Base-by-base conservation (phyloP, 208 protist genomes). In the Trypanosoma mega region DNA sequence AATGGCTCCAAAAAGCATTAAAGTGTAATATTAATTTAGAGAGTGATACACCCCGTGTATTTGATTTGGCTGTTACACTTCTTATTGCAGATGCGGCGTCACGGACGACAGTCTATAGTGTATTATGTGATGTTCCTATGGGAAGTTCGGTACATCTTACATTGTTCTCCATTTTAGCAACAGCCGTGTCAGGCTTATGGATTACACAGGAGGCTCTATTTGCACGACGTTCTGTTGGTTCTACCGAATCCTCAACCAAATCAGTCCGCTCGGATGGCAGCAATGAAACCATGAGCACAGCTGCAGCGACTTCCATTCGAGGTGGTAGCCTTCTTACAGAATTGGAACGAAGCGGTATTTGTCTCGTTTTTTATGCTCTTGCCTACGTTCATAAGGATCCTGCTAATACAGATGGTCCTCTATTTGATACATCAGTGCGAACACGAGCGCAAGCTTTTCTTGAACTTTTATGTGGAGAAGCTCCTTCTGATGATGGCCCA, bases 11-110 rank as follows among this genome's bases (percentile, higher is more conserved):
- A 41, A 21, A 55, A 8, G 20, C 27, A 1, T 53, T 59, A 18
- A 39, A 34, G 7, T 29, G 58, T 18, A 44, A 20, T 43, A n/a
- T 26, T 8, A 52, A 63, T 23, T 30, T 71, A 18, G 64, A 63
- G 20, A 58, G 24, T n/a, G 23, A 16, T 52, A 6, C 47, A 37
- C 54, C 64, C 4, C 30, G 48, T 47, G 33, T 71, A 16, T 71
- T 71, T 54, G 48, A 51, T 56, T 46, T 71, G 41, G 54, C 64
- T 7, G 57, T 72, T 1, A 64, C 65, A 12, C 31, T 72, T 36
- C 30, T 64, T 11, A n/a, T 63, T 3, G 56, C 33, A 0, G 65
- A 72, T 45, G 9, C 55, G 20, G 12, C 55, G 21, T 53, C 51
- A 12, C 29, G 47, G 39, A 57, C 56, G 1, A n/a, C 30, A 23